Conservation (phyloP, 1,284 basidiomycete species). For the Malassezia vespertilionis region DNA sequence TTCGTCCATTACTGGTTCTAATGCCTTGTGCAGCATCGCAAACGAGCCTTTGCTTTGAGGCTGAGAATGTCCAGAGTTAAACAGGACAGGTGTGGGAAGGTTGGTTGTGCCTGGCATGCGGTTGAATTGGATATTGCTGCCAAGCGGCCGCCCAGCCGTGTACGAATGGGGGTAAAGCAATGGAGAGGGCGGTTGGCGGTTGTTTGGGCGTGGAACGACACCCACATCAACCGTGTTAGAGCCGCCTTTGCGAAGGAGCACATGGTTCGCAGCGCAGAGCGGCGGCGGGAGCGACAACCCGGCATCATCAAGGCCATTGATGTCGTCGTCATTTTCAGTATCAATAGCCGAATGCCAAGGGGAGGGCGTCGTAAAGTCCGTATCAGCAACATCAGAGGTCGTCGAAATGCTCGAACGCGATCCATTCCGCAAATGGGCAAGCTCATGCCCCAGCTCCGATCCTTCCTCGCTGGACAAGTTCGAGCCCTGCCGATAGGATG, state of each 20-base stretch:
- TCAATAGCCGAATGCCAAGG: slow-evolving; percentile 13
- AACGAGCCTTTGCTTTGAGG: no score
- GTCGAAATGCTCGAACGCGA: slow-evolving; percentile 6
- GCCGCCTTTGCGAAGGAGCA: slow-evolving; percentile 1
- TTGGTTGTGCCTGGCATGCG: slow-evolving; percentile 16
- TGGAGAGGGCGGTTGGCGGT: no score
- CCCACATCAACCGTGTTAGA: neutral
- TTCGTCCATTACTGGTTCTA: no score
- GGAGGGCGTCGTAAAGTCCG: slow-evolving; percentile 9
- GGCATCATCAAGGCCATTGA: slow-evolving; percentile 4
- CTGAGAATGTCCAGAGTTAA: neutral
- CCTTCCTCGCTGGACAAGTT: slow-evolving; percentile 2
- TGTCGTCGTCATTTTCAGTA: neutral
- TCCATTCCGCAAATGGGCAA: neutral
- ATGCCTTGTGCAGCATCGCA: neutral
- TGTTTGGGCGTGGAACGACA: no score
- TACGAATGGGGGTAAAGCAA: slow-evolving; percentile 1
- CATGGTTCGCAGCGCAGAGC: neutral
- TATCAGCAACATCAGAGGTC: slow-evolving; percentile 1
- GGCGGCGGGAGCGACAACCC: slow-evolving; percentile 12
- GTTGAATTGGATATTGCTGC: slow-evolving; percentile 1
- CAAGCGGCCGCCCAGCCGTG: neutral
- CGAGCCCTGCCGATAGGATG: no score
- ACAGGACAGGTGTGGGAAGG: slow-evolving; percentile 8
- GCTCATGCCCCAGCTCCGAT: neutral